Evolutionary conservation across 2,329 filamentous ascomycete species (phyloP), one percentile per base, ranked within the genome.

Genomic region (Phialophora verrucosa): DNA sequence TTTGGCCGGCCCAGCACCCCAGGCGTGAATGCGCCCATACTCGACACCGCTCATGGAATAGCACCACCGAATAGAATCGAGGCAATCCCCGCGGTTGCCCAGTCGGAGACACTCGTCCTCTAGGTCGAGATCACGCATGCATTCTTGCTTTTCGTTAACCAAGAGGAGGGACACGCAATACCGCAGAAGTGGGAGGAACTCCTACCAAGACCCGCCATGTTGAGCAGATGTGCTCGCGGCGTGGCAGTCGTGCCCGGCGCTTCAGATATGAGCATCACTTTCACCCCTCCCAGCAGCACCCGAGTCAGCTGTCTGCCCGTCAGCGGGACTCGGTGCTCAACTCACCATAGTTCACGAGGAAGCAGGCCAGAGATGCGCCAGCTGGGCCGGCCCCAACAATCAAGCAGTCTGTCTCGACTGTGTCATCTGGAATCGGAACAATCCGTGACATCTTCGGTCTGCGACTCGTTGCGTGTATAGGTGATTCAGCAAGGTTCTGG

Each of bases 351-450:
- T 78, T 77, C 2, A 78, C 76, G 1, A 87, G 78, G 63, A 87
- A 87, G 67, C 82, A 85, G 3, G 84, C 84, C 35, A 87, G 74
- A 0, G 83, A 77, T 4, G 83, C 84, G 1, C 85, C 85, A 0
- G 85, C 83, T 5, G 85, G 85, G 0, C 85, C 85, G 29, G 82
- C 77, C 14, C 84, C 81, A 23, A 85, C 74, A 60, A 85, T 82
- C 49, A 87, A 74, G 50, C 83, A 76, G 62, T 85, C 82, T 0
- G 80, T 82, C 58, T 80, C 73, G 44, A 81, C 56, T 14, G 5
- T 4, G 31, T 7, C 49, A 32, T 53, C 47, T 17, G 31, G n/a
- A 1, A 25, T 42, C 44, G 49, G 59, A 38, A 51, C 49, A 20
- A 42, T 54, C 49, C 29, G 47, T 11, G 49, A 61, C 59, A 61